Evolutionary conservation across 768 basidiomycete species (phyloP), one percentile per base, ranked within the genome.

Genomic region (Sporobolomyces roseus): DNA sequence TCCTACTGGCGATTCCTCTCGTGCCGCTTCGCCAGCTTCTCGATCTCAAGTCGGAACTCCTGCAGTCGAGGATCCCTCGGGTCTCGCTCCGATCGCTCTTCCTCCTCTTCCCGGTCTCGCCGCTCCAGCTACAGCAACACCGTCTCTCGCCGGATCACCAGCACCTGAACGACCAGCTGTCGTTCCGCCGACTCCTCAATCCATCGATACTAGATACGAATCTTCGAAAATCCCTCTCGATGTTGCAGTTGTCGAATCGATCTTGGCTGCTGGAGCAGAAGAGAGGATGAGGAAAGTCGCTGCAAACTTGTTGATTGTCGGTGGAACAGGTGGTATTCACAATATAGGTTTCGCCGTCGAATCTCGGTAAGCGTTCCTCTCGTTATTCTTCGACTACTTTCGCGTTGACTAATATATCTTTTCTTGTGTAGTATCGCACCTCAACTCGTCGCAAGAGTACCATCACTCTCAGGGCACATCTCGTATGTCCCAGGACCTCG

Each of bases 401-500:
- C 13, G 8, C 38, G 7, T 7, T 46, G 9, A 17, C 10, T 41
- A 17, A 41, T 41, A 9, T 9, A 41, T 41, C 38, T n/a, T n/a
- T n/a, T n/a, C n/a, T n/a, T 48, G 27, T 33, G 27, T 69, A 78
- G 76, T 8, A 79, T 93, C 48, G 87, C 90, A 21, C 83, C 84
- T 21, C 87, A 86, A 76, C 90, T 93, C 86, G 88, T 89, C 76
- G 32, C 65, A 16, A 71, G 74, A 12, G 64, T 60, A 29, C 75
- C 75, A 0, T 48, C 61, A n/a, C 55, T 71, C 32, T 58, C 66
- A 14, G 63, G 58, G 17, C 89, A 88, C 74, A 88, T 94, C 10
- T 86, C 88, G 72, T 90, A 96, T 66, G 89, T 98, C 52, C 90
- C 92, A n/a, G 88, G 92, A 3, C 93, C 93, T 1, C 89, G 93